phyloP scores from a whole-genome alignment of 2,329 filamentous ascomycete genomes.

The Apiospora marii region DNA sequence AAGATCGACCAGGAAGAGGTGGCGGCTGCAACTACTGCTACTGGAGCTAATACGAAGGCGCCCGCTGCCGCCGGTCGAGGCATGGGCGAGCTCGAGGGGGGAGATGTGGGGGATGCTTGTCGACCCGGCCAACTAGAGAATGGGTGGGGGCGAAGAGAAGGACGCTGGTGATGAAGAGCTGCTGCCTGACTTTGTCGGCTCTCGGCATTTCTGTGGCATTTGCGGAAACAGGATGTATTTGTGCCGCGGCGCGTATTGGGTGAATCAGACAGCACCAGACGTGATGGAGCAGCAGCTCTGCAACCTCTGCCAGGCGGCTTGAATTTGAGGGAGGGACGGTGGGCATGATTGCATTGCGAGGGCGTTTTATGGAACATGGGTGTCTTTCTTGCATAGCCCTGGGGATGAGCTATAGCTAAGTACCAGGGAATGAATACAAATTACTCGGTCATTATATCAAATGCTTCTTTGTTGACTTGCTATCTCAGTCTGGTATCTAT shows the following conservation, averaged over 20 bases:
- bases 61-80: background rate
- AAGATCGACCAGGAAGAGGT: constrained; percentile 42
- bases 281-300: background rate
- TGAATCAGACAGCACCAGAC: background rate
- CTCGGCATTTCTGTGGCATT: background rate
- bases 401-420: background rate
- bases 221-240: background rate
- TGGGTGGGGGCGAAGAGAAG: constrained; percentile 33
- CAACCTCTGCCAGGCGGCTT: background rate
- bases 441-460: background rate
- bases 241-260: background rate
- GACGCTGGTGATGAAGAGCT: background rate
- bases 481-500: background rate
- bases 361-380: background rate
- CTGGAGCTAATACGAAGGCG: background rate
- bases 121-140: constrained; percentile 66
- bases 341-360: background rate
- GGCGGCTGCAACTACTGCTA: background rate
- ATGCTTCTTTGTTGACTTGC: background rate
- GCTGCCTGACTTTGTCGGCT: background rate
- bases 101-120: constrained; percentile 78
- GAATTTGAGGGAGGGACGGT: background rate
- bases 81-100: constrained; percentile 71
- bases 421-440: background rate
- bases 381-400: background rate